Evolutionary conservation across 2,329 filamentous ascomycete genomes (phyloP), one percentile per base, ranked within the genome.

Genomic region (Podosphaera xanthii): DNA sequence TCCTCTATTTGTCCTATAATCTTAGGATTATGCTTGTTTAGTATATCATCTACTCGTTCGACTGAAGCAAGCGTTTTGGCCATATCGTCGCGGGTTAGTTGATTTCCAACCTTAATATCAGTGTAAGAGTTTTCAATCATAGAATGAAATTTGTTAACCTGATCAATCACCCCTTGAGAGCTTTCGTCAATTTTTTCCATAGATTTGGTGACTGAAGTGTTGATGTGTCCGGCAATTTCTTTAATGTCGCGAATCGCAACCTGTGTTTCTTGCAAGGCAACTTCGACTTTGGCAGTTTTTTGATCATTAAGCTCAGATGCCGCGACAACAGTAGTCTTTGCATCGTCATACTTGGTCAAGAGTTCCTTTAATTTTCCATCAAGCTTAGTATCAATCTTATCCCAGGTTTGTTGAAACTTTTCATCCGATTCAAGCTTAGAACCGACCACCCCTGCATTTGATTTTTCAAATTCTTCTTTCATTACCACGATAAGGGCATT

Each of bases 141-240:
- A 62, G 73, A 74, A 63, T 84, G 83, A 3, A 91, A 82, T 54
- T 91, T 83, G 59, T 94, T 87, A 12, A 95, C 84, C 63, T 84
- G 83, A 58, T 78, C 80, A 65, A 94, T 91, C 36, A 95, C 87
- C 0, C 86, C 89, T 72, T 87, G 87, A 6, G 87, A 91, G 52
- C 92, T 88, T 67, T 88, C 84, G 59, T 87, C 82, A 77, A 91
- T 85, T 71, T 89, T 91, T 67, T 94, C 87, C 60, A 90, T 79
- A 0, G 86, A 84, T 59, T 94, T 87, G 0, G 84, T 86, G 59
- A 95, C 82, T 5, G 83, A 84, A 42, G 81, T 81, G 6, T 88
- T 87, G 54, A 96, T 82, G 0, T 87, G 89, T 65, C 94, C 89
- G 60, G 95, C 83, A 0, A 94, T 80, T 7, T 87, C 74, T 70